These are phyloP conservation scores for Papiliotrema flavescens DNA, from an alignment of 1,284 basidiomycete species.

Conservation along the genomic window DNA sequence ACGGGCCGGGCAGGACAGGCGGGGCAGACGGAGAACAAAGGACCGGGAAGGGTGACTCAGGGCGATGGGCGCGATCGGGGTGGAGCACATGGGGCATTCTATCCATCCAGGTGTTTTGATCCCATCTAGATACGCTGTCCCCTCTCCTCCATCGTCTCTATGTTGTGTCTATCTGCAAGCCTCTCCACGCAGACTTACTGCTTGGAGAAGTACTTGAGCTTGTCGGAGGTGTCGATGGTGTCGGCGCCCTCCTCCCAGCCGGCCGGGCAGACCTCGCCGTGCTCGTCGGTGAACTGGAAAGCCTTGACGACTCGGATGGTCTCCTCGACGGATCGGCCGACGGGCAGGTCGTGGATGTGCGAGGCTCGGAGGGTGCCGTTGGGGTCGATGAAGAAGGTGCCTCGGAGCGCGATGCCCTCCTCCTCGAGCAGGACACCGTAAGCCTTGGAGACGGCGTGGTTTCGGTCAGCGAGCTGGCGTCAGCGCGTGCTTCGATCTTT, in stretches of 20 bases:
- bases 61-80: not conserved
- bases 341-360: constrained; percentile 76
- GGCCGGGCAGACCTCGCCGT: constrained; percentile 86
- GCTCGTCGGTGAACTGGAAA: constrained; percentile 72
- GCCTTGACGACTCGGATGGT: constrained; percentile 83
- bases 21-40: not conserved
- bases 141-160: not conserved
- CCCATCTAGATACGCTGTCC: not conserved
- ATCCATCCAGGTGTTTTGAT: not conserved
- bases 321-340: constrained; percentile 86
- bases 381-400: constrained; percentile 84
- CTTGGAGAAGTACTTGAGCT: constrained; percentile 68
- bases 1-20: not conserved
- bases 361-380: constrained; percentile 65
- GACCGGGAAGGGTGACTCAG: not conserved
- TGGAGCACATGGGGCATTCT: not conserved
- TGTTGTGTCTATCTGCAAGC: not conserved
- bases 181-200: constrained; percentile 33
- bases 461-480: constrained; percentile 44
- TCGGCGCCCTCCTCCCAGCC: constrained; percentile 61
- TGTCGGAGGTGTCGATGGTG: constrained; percentile 51
- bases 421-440: constrained; percentile 84
- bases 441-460: constrained; percentile 54
- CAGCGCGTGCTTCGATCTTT: too few species aligned
- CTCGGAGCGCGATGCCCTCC: constrained; percentile 77